Conservation (phyloP, 2,329 filamentous ascomycete species). For the Paracoccidioides lutzii region DNA sequence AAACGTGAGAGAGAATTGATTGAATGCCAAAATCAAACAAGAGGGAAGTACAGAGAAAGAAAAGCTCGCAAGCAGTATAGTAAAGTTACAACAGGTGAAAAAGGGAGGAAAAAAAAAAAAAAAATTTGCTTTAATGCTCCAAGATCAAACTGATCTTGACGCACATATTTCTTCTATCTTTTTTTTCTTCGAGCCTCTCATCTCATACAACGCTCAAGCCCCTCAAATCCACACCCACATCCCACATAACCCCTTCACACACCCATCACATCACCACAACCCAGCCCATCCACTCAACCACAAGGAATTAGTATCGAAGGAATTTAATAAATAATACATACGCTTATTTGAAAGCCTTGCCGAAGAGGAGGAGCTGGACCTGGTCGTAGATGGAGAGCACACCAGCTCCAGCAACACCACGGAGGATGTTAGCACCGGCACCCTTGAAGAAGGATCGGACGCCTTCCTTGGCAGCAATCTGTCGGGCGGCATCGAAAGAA, state of each 20-base stretch:
- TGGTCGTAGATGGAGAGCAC: slow-evolving; percentile 99
- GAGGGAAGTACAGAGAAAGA: slow-evolving; percentile 12
- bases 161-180: slow-evolving; percentile 24
- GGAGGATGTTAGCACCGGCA: slow-evolving; percentile 99
- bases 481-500: slow-evolving; percentile 84
- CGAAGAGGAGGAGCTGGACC: slow-evolving; percentile 98
- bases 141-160: slow-evolving; percentile 30
- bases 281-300: slow-evolving; percentile 15
- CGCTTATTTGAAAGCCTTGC: slow-evolving; percentile 85
- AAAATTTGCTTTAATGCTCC: slow-evolving; percentile 31
- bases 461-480: slow-evolving; percentile 96
- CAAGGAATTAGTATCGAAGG: not conserved
- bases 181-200: slow-evolving; percentile 13
- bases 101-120: slow-evolving; percentile 30
- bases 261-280: slow-evolving; percentile 15
- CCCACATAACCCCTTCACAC: slow-evolving; percentile 10
- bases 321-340: slow-evolving; percentile 2
- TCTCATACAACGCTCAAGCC: slow-evolving; percentile 16
- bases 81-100: slow-evolving; percentile 34
- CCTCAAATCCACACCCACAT: slow-evolving; percentile 10
- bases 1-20: slow-evolving; percentile 8
- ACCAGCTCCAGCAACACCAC: slow-evolving; percentile 99
- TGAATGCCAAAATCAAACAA: slow-evolving; percentile 12
- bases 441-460: slow-evolving; percentile 99
- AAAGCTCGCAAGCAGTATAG: slow-evolving; percentile 35